Base-by-base conservation (phyloP, 352 stramenopile species). In the Phytophthora fragariae region DNA sequence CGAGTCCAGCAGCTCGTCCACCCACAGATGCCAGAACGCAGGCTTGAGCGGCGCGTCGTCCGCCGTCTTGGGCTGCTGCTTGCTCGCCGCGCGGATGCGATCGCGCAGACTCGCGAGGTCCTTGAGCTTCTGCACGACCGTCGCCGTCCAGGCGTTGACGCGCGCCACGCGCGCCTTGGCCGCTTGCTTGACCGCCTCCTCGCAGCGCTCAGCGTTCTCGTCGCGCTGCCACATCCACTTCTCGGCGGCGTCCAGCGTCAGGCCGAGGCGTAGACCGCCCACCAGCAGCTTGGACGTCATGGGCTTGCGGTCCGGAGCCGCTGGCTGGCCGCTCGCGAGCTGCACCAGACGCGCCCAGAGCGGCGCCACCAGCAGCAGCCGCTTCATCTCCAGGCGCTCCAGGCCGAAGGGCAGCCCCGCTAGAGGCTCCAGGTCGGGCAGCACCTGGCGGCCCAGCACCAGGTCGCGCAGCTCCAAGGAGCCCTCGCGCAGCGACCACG, bases 181-280 rank as follows among this genome's bases (percentile, higher is more conserved):
- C 1, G 90, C 90, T 47, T 86, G 74, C n/a, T 81, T 77, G 17
- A 94, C 63, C 0, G 85, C 82, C 33, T 91, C 70, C 19, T 83
- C 62, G 57, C 84, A 84, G 21, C 88, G 85, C 47, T 75, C 73
- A 7, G 73, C 55, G 76, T 96, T 96, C 44, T 95, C 79, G 37
- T 92, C 77, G 31, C 68, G 75, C 55, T 82, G 81, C 79, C 82
- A 92, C 68, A 94, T 88, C 90, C 90, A 97, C 47, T 92, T 89
- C 70, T 92, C 83, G 0, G 89, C 83, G 31, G 79, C 53, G 54
- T 96, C 85, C 15, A 93, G 76, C 49, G 67, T 79, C 29, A 94
- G 54, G 8, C 70, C 85, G 21, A 96, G 15, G 12, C 89, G 75
- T 15, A 95, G 52, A 0, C 87, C 90, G 5, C 66, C 67, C 46